These are phyloP conservation scores for Metschnikowia amazonensis DNA, from an alignment of 805 yeast species.

Conservation along the genomic window DNA sequence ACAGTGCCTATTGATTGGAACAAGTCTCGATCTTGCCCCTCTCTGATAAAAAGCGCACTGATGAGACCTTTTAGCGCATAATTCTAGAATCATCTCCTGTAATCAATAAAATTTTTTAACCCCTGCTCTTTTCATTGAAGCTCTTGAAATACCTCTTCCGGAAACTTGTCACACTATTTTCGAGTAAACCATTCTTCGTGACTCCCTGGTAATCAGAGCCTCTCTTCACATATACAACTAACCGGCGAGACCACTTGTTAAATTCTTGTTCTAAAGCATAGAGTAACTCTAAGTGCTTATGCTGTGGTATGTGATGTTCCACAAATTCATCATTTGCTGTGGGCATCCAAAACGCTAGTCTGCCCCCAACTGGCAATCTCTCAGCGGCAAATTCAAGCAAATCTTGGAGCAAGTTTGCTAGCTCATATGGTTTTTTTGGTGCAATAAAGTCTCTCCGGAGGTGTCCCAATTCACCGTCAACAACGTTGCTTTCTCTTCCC, in stretches of 20 bases:
- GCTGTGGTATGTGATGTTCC: slow-evolving; percentile 71
- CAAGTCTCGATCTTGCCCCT: background rate
- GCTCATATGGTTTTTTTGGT: slow-evolving; percentile 85
- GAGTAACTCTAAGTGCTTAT: slow-evolving; percentile 63
- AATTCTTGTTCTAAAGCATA: slow-evolving; percentile 83
- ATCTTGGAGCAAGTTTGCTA: slow-evolving; percentile 75
- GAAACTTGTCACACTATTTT: slow-evolving; percentile 50
- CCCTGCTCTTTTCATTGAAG: slow-evolving; percentile 42
- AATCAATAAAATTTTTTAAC: background rate
- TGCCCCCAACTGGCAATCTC: slow-evolving; percentile 68
- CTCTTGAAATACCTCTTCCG: slow-evolving; percentile 75
- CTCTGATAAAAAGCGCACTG: slow-evolving; percentile 15
- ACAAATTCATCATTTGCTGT: slow-evolving; percentile 83
- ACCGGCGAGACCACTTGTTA: slow-evolving; percentile 88
- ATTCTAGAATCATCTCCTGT: background rate
- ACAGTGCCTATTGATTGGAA: background rate
- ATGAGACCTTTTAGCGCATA: slow-evolving; percentile 18
- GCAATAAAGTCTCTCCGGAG: slow-evolving; percentile 80
- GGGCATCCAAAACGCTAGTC: slow-evolving; percentile 97
- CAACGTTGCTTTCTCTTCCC: slow-evolving; percentile 70
- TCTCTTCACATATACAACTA: slow-evolving; percentile 74
- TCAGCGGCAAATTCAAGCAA: slow-evolving; percentile 67
- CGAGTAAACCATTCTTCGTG: slow-evolving; percentile 42
- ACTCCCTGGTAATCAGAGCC: slow-evolving; percentile 48
- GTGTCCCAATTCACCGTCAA: slow-evolving; percentile 76